Evolutionary conservation across 176 grass and related monocot species (phyloP), one percentile per base, ranked within the genome.

Genomic region (Lolium multiflorum): DNA sequence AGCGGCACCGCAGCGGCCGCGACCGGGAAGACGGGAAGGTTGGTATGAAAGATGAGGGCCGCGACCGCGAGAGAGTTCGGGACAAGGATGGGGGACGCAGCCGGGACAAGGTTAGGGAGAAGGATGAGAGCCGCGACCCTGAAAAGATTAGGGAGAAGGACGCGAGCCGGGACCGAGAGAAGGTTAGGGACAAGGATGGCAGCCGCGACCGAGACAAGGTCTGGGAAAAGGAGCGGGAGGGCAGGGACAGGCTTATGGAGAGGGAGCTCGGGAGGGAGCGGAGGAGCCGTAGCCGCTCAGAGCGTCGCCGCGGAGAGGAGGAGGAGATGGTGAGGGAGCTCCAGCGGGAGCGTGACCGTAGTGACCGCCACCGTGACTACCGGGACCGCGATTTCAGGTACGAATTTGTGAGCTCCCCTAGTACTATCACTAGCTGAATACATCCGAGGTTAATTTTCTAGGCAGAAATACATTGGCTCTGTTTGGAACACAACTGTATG

Each of bases 311-410:
- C 20, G 92, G 87, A 0, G 91, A 92, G 57, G 96, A 98, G 35
- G 85, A 55, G 72, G 95, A 97, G 64, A 91, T 86, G 82, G 93
- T 84, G 15, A 83, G 84, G 66, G 89, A 90, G 84, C 84, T 90
- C 37, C 56, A 87, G 85, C 75, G 47, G 15, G 85, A 91, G 81
- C 85, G 89, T 2, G 90, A 89, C 35, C 78, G 66, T 70, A 81
- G 66, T 58, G 92, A 94, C 58, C 89, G 69, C 18, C 81, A 83
- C 79, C 86, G 82, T 35, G 82, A 68, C 54, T 89, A 93, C 66
- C 73, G 88, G 15, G 92, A 91, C 57, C 92, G 85, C 44, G 91
- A 92, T 87, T 93, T 91, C 86, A 96, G 97, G 97, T 96, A 61
- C 66, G 44, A 26, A 35, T 86, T 91, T 76, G 16, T 76, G 37